A percentile compares a stretch with the other conserved stretches of the same genome.
Conservation (phyloP, 164 flowering plant genomes). For the Pachysandra terminalis region DNA sequence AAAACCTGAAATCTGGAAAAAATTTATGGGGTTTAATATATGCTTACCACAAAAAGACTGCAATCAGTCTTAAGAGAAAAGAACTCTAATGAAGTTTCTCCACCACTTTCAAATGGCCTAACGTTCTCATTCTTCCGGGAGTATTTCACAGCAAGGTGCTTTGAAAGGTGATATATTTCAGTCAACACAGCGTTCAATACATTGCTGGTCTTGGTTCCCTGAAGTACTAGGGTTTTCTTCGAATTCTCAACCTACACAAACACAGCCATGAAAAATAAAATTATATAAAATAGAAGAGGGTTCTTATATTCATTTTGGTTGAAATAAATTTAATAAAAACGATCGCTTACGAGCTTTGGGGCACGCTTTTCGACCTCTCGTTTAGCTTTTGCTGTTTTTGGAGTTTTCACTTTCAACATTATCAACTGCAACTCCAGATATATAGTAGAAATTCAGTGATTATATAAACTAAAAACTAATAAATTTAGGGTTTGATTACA, state of each 20-base stretch:
- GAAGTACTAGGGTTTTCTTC: conserved; percentile 86
- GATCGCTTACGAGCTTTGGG: conserved; percentile 40
- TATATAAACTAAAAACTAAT: not conserved
- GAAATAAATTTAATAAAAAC: too few species aligned
- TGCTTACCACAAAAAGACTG: conserved; percentile 76
- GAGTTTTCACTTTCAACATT: conserved; percentile 37
- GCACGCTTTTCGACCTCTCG: conserved; percentile 52
- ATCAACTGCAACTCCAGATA: conserved; percentile 12
- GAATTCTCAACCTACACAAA: conserved; percentile 64
- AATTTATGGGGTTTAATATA: not conserved
- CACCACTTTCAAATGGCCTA: conserved; percentile 87
- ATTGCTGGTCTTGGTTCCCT: conserved; percentile 79
- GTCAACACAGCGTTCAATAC: conserved; percentile 64
- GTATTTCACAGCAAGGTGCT: conserved; percentile 52
- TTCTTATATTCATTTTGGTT: too few species aligned
- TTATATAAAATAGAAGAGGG: too few species aligned
- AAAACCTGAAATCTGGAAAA: not conserved
- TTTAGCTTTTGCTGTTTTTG: conserved; percentile 31
- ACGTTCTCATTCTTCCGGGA: conserved; percentile 69
- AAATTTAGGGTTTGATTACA: too few species aligned
- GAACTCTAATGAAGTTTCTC: conserved; percentile 87
- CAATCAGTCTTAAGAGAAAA: conserved; percentile 90
- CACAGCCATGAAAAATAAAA: too few species aligned
- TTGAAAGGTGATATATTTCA: conserved; percentile 68
- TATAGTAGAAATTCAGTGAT: not conserved